Conservation (phyloP, 768 basidiomycete species). For the Suillus subluteus region DNA sequence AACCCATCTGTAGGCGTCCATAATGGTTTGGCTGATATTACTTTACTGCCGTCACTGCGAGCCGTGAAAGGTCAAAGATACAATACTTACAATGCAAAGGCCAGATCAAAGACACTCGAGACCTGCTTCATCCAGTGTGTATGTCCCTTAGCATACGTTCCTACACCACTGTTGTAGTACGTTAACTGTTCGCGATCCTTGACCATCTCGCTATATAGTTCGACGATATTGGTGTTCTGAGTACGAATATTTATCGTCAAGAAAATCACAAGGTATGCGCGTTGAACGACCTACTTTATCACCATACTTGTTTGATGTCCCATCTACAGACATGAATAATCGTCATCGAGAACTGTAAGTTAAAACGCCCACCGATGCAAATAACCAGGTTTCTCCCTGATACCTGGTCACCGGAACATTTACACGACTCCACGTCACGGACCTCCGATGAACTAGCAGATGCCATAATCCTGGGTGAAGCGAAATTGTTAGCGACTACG, state of each 20-base stretch:
- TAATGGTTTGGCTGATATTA: constrained; percentile 28
- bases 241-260: background rate
- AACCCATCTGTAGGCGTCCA: constrained; percentile 45
- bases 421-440: background rate
- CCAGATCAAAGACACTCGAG: constrained; percentile 36
- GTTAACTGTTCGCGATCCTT: constrained; percentile 40
- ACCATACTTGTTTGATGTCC: constrained; percentile 44
- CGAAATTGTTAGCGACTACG: too few relatives aligned
- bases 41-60: background rate
- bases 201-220: constrained; percentile 40
- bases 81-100: constrained; percentile 39
- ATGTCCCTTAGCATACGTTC: constrained; percentile 32
- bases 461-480: background rate
- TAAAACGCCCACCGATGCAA: constrained; percentile 19
- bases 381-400: constrained; percentile 30
- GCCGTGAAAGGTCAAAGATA: background rate
- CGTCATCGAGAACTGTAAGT: background rate
- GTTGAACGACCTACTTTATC: constrained; percentile 15
- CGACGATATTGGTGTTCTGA: constrained; percentile 47
- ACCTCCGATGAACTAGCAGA: background rate
- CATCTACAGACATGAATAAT: constrained; percentile 13
- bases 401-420: background rate
- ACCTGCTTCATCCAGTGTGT: constrained; percentile 26
- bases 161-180: constrained; percentile 47
- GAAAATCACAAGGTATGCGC: background rate